Base-by-base conservation (phyloP, 352 stramenopile genomes). In the Lagenidium giganteum region DNA sequence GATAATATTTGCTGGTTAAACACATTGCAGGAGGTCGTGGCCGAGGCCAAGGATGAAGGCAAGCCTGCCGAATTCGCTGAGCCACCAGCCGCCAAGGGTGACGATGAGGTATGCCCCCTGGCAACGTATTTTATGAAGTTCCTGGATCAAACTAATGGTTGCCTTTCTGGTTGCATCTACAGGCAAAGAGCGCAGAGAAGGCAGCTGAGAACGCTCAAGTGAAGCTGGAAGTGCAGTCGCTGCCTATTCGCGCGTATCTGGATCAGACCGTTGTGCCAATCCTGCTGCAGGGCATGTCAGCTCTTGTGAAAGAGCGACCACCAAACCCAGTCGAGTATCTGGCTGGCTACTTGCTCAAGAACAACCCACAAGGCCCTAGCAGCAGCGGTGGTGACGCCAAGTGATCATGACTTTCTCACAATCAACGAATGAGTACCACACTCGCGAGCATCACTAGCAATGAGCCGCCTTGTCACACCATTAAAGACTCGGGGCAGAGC, bases 221-320 rank as follows among this genome's bases (percentile, higher is more conserved):
- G 38, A 90, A 97, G 67, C 71, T 96, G 37, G 90, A 98, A 33
- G 78, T 94, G 47, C 83, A 96, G 50, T 73, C 74, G 20, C 67
- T 99, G 26, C 95, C 96, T 4, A 99, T 99, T 59, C 91, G 96
- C 46, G 93, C 95, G 24, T 99, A 99, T 60, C 67, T 99, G 51
- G 96, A 99, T 73, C 94, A 98, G 62, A 98, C 95, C 1, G 96
- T 98, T 16, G 95, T 99, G 66, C 96, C 96, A n/a, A 97, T 98
- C 66, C 61, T 99, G 38, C 70, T 98, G 33, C 94, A 99, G 58
- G 96, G 96, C 45, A 98, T 99, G 96, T 97, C 89, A 25, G 88
- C 96, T 47, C 74, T 99, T 21, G 96, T 98, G 36, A 98, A 98
- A 65, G 95, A 98, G 75, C 91, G 96, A 48, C 95, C 95, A 26